Evolutionary conservation across 345 rosid genomes (phyloP).

Genomic region (Gynandropsis gynandra): DNA sequence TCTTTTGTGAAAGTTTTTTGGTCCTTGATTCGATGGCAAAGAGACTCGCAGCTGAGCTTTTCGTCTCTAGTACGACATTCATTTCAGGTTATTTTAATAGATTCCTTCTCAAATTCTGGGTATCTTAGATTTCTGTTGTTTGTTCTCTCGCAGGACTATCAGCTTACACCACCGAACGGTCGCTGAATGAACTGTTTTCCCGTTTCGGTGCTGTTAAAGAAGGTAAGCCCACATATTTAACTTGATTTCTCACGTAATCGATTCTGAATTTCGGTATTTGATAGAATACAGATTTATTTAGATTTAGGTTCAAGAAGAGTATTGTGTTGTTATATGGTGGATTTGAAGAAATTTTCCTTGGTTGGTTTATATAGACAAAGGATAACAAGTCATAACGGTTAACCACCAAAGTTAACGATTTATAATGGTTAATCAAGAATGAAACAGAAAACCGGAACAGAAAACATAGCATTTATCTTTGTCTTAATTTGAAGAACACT

Average conservation of each 20-base stretch:
- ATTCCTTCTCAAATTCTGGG: not conserved
- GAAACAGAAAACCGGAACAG: too few species aligned
- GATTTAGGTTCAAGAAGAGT: too few species aligned
- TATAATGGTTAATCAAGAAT: too few species aligned
- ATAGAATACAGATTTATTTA: too few species aligned
- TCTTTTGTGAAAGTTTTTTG: not conserved
- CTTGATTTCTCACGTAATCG: not conserved
- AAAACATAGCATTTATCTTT: too few species aligned
- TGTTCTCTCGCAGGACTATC: constrained; percentile 39
- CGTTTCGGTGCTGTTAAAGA: constrained; percentile 48
- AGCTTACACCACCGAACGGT: constrained; percentile 41
- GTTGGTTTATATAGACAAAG: too few species aligned
- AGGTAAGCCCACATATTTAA: constrained; percentile 25
- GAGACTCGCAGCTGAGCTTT: constrained; percentile 34
- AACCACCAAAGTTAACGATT: too few species aligned
- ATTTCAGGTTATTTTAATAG: not conserved
- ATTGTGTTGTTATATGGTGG: too few species aligned
- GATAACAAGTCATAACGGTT: too few species aligned
- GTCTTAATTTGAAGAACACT: too few species aligned
- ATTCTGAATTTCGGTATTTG: too few species aligned
- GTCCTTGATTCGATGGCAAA: constrained; percentile 29
- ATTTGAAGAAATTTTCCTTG: too few species aligned
- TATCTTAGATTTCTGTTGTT: not conserved
- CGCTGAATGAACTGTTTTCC: constrained; percentile 41
- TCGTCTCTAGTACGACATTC: constrained; percentile 42